Conservation (phyloP, 371 early-diverging fungal genomes). For the Chytridium lagenaria region DNA sequence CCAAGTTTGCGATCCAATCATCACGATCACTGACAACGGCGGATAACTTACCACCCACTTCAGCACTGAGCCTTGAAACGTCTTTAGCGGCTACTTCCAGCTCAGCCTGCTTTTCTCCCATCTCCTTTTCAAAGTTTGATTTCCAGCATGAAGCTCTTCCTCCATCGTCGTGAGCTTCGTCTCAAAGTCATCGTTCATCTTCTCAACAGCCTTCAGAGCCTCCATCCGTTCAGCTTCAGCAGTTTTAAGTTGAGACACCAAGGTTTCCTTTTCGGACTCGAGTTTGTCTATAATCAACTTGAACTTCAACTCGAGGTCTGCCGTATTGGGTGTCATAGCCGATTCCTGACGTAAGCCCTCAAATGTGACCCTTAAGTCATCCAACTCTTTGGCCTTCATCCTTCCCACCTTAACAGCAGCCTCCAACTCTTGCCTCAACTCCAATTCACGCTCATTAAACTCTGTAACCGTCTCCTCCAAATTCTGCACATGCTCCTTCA, state of each 20-base stretch:
- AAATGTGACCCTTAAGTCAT: not conserved
- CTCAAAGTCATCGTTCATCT: not conserved
- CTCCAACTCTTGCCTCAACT: slow-evolving; percentile 3
- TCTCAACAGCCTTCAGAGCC: not conserved
- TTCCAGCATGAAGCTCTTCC: not conserved
- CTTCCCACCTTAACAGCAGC: not conserved
- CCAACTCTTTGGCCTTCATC: not conserved
- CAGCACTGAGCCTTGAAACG: not conserved
- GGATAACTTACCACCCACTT: not conserved
- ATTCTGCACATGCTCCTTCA: slow-evolving; percentile 2
- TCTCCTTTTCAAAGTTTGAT: not conserved
- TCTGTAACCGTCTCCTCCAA: slow-evolving; percentile 1
- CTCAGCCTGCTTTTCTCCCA: not conserved
- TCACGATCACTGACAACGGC: not conserved
- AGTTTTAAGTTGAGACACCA: not conserved
- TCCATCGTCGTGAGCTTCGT: not conserved
- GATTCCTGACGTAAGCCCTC: not conserved
- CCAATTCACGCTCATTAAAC: slow-evolving; percentile 2
- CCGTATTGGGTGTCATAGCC: not conserved
- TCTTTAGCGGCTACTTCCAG: not conserved
- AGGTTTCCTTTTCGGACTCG: not conserved
- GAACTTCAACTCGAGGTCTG: not conserved
- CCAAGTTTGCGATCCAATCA: not conserved
- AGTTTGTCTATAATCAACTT: not conserved
- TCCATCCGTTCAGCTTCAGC: not conserved